phyloP scores from a whole-genome alignment of 306 rosid species.

The Gastrolobium villosum region DNA sequence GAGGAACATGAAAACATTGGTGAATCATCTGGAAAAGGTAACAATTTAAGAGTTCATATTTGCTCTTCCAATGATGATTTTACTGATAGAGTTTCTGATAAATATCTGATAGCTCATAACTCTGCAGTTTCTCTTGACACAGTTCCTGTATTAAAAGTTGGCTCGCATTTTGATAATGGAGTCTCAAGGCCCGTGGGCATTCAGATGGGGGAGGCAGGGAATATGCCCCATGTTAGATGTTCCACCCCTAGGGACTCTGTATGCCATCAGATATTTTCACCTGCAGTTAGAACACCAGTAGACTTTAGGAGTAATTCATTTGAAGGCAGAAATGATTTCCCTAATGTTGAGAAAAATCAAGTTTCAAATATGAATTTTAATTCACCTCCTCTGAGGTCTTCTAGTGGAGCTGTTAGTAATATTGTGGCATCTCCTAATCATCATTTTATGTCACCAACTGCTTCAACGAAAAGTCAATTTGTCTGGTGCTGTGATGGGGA shows the following conservation, averaged over 20 bases:
- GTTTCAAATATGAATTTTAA: conserved; percentile 60
- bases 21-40: conserved; percentile 62
- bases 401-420: conserved; percentile 67
- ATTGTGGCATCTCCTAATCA: conserved; percentile 72
- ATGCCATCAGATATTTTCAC: conserved; percentile 70
- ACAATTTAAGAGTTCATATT: conserved; percentile 54
- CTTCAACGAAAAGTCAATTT: conserved; percentile 59
- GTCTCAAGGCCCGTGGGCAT: conserved; percentile 66
- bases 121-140: conserved; percentile 59
- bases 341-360: conserved; percentile 66
- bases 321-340: conserved; percentile 66
- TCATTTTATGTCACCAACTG: conserved; percentile 58
- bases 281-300: conserved; percentile 63
- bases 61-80: conserved; percentile 56
- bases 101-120: conserved; percentile 51
- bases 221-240: conserved; percentile 59
- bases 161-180: conserved; percentile 65
- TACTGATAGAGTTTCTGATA: conserved; percentile 54
- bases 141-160: conserved; percentile 48
- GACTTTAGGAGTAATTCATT: conserved; percentile 73
- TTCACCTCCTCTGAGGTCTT: conserved; percentile 68
- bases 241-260: conserved; percentile 69
- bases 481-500: conserved; percentile 92
- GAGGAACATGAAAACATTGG: conserved; percentile 64
- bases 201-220: conserved; percentile 66